Evolutionary conservation across 805 yeast genomes (phyloP), one percentile per base, ranked within the genome.

Genomic region (Aciculoconidium aculeatum): DNA sequence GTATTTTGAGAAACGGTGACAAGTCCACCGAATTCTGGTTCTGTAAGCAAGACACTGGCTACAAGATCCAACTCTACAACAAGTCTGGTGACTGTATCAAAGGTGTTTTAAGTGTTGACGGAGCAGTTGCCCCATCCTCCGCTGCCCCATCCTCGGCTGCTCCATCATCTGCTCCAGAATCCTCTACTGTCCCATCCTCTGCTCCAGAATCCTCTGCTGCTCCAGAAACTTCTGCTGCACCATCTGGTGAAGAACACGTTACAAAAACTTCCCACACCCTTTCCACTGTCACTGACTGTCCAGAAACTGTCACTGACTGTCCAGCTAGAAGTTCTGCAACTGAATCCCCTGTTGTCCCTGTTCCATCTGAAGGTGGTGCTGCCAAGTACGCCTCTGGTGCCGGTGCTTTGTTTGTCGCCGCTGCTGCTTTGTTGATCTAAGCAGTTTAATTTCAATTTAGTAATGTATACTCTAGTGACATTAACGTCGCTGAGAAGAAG

Each of bases 1-100:
- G 46, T 17, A 34, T 40, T 27, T 51, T 57, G 37, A 55, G 60
- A 45, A 30, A 27, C 30, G 45, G 46, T 19, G 43, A 36, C 35
- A 31, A 35, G 16, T n/a, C n/a, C 10, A 32, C 43, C 15, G 30
- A 31, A 21, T 56, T 50, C 40, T 54, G 32, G 36, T 53, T 54
- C 23, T 55, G 61, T 41, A 36, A 42, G 11, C 35, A 40, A 15
- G 49, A 27, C 17, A 20, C 27, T 6, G 40, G 42, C 24, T 42
- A 41, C 37, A 31, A 26, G 34, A 12, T 49, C 20, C 26, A 31
- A 20, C 9, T 15, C 26, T 36, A 7, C 39, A 11, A 28, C 21
- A 29, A 38, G 19, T 35, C 17, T 19, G 40, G 9, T 17, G 11
- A 49, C 43, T 43, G 58, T 41, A 32, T 36, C 39, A 11, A 37